phyloP scores from a whole-genome alignment of 208 protist genomes.

The Trypanosoma platydactyli region DNA sequence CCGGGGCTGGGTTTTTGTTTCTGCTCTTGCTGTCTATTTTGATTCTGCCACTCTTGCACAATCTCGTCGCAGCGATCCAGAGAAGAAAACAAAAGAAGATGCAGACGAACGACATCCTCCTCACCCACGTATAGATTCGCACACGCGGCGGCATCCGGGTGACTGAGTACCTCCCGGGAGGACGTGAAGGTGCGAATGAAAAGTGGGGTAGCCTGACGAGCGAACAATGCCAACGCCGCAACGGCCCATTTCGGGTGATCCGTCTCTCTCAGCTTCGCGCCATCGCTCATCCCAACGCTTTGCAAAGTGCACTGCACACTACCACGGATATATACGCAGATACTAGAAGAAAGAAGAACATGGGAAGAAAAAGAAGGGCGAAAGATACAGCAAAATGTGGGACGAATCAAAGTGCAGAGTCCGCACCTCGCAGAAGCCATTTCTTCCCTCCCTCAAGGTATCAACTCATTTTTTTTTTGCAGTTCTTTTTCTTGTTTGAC shows the following conservation, averaged over 20 bases:
- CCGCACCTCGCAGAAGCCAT: no score
- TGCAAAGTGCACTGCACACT: background rate
- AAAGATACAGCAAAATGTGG: background rate
- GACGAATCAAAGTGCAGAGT: no score
- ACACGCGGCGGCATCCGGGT: constrained; percentile 40
- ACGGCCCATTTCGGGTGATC: constrained; percentile 67
- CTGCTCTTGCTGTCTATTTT: constrained; percentile 11
- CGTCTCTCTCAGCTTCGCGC: constrained; percentile 3
- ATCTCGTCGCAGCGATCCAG: constrained; percentile 74
- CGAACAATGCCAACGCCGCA: constrained; percentile 68
- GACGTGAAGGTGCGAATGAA: constrained; percentile 74
- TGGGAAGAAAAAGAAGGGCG: background rate
- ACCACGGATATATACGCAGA: constrained; percentile 13
- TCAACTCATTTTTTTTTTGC: no score
- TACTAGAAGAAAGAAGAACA: constrained; percentile 13
- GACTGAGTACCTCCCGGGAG: constrained; percentile 44
- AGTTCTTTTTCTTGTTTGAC: no score
- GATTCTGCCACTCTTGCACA: constrained; percentile 26
- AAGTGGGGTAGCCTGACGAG: constrained; percentile 49
- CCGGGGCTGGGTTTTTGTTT: background rate
- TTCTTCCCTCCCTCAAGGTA: no score
- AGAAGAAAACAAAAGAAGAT: constrained; percentile 79
- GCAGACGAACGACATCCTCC: constrained; percentile 72
- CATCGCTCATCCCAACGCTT: constrained; percentile 6
- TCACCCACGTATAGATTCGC: constrained; percentile 76